Evolutionary conservation across 352 stramenopile genomes (phyloP), one percentile per base, ranked within the genome.

Genomic region (Phytophthora litchii): DNA sequence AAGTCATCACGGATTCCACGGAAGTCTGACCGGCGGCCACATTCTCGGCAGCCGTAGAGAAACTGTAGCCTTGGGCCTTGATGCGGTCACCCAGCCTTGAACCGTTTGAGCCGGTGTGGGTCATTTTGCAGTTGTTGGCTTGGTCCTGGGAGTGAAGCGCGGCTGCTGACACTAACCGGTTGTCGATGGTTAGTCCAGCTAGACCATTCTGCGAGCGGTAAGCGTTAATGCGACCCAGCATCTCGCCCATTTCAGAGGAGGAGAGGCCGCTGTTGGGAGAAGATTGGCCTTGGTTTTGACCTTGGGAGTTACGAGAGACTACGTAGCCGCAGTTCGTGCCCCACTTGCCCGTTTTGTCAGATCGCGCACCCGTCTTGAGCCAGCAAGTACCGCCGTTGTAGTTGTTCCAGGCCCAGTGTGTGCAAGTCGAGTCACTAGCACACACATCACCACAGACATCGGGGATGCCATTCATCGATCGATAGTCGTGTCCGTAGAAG

Each of bases 211-310:
- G 61, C 8, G 56, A 45, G 13, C 78, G 74, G 56, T 85, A 80
- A 14, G 37, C 38, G 46, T 88, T 88, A 19, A 88, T 76, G 6
- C 49, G 44, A 14, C 46, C 49, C 21, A 88, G 50, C 78, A 88
- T 88, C 3, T 62, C 50, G n/a, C 64, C 27, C 44, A 60, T 65
- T 16, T 78, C 69, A 17, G 60, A 58, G 29, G 40, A 45, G 38
- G 55, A 62, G 4, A 81, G 51, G 10, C 72, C 72, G 51, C 70
- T 76, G 49, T 65, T 74, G 19, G 23, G 23, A 27, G 49, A 9
- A 12, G 48, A 1, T 42, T 64, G 56, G 8, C 25, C 34, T 49
- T 61, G 48, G n/a, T 19, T 38, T 52, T 61, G 50, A 16, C 31
- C 49, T 41, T 49, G 42, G 9, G 38, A 43, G 40, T 67, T 66